A percentile compares a stretch with the other conserved stretches of the same genome.
Conservation (phyloP, 129 eudicot species). For the Pulicaria dysenterica region DNA sequence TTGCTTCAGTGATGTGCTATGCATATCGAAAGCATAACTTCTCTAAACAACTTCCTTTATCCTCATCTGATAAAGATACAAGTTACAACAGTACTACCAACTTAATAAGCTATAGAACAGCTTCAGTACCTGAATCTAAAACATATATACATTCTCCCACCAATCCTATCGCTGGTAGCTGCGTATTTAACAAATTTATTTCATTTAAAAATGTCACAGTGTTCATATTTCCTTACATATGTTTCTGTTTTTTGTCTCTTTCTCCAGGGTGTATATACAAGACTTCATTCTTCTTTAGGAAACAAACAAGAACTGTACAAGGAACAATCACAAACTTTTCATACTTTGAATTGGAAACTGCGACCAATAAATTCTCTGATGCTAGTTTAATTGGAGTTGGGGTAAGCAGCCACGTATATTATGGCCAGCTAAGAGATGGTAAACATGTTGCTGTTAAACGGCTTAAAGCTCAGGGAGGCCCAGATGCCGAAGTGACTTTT, state of each 20-base stretch:
- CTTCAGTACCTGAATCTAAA: constrained; percentile 53
- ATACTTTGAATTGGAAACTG: constrained; percentile 73
- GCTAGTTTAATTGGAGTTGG: constrained; percentile 83
- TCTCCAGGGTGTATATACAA: constrained; percentile 66
- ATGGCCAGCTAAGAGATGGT: constrained; percentile 77
- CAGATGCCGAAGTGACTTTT: constrained; percentile 66
- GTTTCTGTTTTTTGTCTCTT: constrained; percentile 14
- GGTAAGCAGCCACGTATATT: constrained; percentile 89
- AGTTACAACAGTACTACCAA: constrained; percentile 73
- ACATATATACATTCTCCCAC: constrained; percentile 38
- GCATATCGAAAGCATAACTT: constrained; percentile 46
- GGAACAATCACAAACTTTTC: constrained; percentile 69
- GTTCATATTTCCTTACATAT: background rate
- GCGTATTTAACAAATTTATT: background rate
- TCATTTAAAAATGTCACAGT: background rate
- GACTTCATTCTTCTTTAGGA: constrained; percentile 51
- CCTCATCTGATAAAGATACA: constrained; percentile 61
- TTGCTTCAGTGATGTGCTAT: constrained; percentile 53
- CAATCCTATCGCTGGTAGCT: constrained; percentile 54
- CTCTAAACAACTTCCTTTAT: constrained; percentile 43
- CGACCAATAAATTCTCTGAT: constrained; percentile 72
- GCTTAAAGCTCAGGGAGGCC: constrained; percentile 63
- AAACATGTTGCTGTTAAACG: constrained; percentile 80
- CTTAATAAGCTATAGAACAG: constrained; percentile 58
- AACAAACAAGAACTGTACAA: constrained; percentile 45